Conservation (phyloP, 345 rosid genomes). For the Nasturtium officinale region DNA sequence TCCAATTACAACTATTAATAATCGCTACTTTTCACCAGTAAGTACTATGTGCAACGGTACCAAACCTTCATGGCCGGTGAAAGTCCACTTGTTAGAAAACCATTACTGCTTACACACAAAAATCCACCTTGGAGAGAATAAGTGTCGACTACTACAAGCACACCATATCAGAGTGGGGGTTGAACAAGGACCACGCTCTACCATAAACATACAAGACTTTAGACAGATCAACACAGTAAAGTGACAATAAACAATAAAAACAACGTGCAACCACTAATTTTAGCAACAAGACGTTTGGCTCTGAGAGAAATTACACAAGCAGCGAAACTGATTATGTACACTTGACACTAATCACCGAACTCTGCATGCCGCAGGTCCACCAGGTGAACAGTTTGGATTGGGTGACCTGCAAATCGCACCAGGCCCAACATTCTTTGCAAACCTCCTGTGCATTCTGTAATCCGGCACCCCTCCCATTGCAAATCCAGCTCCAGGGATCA, state of each 20-base stretch:
- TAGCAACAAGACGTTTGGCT: constrained; percentile 49
- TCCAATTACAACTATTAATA: not conserved
- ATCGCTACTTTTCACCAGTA: no score
- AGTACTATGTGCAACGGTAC: not conserved
- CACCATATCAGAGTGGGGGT: constrained; percentile 12
- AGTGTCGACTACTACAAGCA: constrained; percentile 23
- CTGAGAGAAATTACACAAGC: constrained; percentile 32
- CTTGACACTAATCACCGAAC: constrained; percentile 64
- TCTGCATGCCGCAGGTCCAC: constrained; percentile 78
- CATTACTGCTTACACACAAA: constrained; percentile 33
- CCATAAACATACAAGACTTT: constrained; percentile 35
- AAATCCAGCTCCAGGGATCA: constrained; percentile 53
- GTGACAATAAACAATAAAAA: constrained; percentile 38
- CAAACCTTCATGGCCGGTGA: not conserved
- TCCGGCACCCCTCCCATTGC: constrained; percentile 76
- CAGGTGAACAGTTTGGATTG: constrained; percentile 70
- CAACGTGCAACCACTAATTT: constrained; percentile 46
- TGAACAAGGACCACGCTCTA: constrained; percentile 18
- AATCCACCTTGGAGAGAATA: constrained; percentile 30
- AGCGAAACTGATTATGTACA: constrained; percentile 47
- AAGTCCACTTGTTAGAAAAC: not conserved
- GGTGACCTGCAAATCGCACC: constrained; percentile 80
- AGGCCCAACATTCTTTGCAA: constrained; percentile 70
- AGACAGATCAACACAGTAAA: constrained; percentile 37
- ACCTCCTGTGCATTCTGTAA: constrained; percentile 62